Evolutionary conservation across 768 basidiomycete genomes (phyloP).

Genomic region (Auricularia cornea): DNA sequence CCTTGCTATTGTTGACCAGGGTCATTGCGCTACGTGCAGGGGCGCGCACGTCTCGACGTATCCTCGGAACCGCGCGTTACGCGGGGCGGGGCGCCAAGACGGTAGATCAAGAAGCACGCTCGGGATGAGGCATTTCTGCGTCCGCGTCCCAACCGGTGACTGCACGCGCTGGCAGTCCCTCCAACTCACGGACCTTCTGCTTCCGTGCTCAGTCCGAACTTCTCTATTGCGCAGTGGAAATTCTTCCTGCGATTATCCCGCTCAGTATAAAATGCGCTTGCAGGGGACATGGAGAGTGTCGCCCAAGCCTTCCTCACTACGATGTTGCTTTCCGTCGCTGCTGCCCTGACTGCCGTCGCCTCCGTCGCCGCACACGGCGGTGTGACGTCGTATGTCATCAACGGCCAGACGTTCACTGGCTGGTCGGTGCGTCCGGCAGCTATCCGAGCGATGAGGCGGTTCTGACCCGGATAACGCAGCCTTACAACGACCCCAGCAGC

Average conservation of each 20-base stretch:
- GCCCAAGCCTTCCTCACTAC: not conserved
- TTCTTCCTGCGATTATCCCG: no score
- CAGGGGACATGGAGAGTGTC: not conserved
- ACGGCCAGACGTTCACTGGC: slow-evolving; percentile 25
- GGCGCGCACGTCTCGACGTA: not conserved
- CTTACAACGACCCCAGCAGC: slow-evolving; percentile 32
- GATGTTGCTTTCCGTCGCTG: slow-evolving; percentile 16
- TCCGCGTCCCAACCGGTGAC: not conserved
- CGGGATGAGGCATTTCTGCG: no score
- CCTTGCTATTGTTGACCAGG: no score
- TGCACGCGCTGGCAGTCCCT: not conserved
- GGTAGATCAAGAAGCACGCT: not conserved
- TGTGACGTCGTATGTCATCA: slow-evolving; percentile 28
- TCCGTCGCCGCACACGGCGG: slow-evolving; percentile 29
- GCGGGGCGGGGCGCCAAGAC: not conserved
- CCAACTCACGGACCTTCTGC: no score
- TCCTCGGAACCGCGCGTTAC: not conserved
- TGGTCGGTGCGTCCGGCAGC: slow-evolving; percentile 6
- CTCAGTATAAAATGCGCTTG: not conserved
- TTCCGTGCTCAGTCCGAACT: no score
- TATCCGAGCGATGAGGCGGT: not conserved
- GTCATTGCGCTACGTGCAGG: no score
- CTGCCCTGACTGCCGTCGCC: slow-evolving; percentile 15
- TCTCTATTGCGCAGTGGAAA: no score
- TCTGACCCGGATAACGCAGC: not conserved